phyloP scores from a whole-genome alignment of 352 stramenopile genomes.

The Poterioochromonas sp. region DNA sequence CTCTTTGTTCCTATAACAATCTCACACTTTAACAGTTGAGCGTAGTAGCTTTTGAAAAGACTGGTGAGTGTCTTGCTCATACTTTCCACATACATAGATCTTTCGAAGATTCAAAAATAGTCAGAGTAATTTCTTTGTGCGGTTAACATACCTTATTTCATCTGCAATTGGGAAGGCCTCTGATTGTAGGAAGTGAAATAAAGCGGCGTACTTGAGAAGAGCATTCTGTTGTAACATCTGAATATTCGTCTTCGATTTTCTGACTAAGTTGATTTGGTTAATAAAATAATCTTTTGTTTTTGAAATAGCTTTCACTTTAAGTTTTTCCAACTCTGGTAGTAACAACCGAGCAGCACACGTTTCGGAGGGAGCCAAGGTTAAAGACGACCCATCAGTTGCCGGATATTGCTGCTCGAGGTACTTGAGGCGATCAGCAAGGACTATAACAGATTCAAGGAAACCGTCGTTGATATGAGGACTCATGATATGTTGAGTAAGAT shows the following conservation, averaged over 20 bases:
- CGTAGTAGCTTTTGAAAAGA: conserved; percentile 94
- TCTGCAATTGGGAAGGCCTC: conserved; percentile 79
- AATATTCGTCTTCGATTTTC: conserved; percentile 92
- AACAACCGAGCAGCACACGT: conserved; percentile 46
- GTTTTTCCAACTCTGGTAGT: conserved; percentile 74
- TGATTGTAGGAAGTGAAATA: conserved; percentile 85
- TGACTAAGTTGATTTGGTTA: conserved; percentile 78
- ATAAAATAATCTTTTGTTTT: conserved; percentile 85
- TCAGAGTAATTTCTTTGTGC: not conserved
- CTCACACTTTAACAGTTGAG: conserved; percentile 84
- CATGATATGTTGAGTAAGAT: conserved; percentile 79
- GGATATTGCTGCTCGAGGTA: conserved; percentile 58
- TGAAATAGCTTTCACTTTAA: conserved; percentile 61
- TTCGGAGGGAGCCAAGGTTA: conserved; percentile 29
- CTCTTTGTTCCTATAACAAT: conserved; percentile 76
- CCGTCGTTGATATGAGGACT: conserved; percentile 82
- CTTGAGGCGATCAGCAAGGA: conserved; percentile 80
- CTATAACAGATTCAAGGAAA: conserved; percentile 82
- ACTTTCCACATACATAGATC: conserved; percentile 88
- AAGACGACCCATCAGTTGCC: conserved; percentile 7
- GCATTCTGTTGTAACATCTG: conserved; percentile 95
- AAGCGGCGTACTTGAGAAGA: conserved; percentile 87
- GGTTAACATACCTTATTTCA: conserved; percentile 50
- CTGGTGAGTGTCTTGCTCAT: conserved; percentile 90
- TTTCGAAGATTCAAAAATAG: not conserved